Evolutionary conservation across 257 asterid species (phyloP).

Genomic region (Misopates orontium): DNA sequence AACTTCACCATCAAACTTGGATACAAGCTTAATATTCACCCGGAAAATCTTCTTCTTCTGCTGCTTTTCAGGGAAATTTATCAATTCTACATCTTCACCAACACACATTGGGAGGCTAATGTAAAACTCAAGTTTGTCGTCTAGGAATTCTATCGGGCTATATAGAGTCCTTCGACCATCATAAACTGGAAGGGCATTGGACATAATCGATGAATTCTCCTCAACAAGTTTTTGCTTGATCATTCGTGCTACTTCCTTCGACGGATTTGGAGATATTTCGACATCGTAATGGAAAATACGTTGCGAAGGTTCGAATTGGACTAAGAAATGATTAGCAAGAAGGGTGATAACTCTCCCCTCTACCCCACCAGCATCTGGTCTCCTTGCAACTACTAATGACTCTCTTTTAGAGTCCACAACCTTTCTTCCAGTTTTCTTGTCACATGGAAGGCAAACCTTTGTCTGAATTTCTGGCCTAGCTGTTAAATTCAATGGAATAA

Average conservation of each 20-base stretch:
- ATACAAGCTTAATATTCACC: slow-evolving; percentile 74
- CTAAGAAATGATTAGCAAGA: slow-evolving; percentile 87
- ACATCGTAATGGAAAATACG: slow-evolving; percentile 83
- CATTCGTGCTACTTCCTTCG: slow-evolving; percentile 70
- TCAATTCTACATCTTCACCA: slow-evolving; percentile 25
- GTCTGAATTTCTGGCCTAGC: slow-evolving; percentile 28
- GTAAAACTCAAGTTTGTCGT: slow-evolving; percentile 64
- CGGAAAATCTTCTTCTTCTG: slow-evolving; percentile 54
- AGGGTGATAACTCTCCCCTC: slow-evolving; percentile 74
- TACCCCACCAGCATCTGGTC: slow-evolving; percentile 92
- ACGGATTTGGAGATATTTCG: slow-evolving; percentile 76
- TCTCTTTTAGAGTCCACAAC: slow-evolving; percentile 29
- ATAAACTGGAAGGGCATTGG: slow-evolving; percentile 69
- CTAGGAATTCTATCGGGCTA: slow-evolving; percentile 74
- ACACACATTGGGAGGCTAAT: slow-evolving; percentile 60
- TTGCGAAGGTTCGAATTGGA: slow-evolving; percentile 64
- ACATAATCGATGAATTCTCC: slow-evolving; percentile 49
- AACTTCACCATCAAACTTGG: slow-evolving; percentile 72
- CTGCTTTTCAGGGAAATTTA: slow-evolving; percentile 21
- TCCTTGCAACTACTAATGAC: slow-evolving; percentile 60
- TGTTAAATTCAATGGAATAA: slow-evolving; percentile 24
- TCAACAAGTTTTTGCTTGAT: slow-evolving; percentile 70
- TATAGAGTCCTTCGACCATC: slow-evolving; percentile 81
- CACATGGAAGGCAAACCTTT: slow-evolving; percentile 27
- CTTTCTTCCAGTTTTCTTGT: slow-evolving; percentile 41